A percentile compares a stretch with the other conserved stretches of the same genome.
Conservation (phyloP, 2,329 filamentous ascomycete genomes). For the Neocucurbitaria cava region DNA sequence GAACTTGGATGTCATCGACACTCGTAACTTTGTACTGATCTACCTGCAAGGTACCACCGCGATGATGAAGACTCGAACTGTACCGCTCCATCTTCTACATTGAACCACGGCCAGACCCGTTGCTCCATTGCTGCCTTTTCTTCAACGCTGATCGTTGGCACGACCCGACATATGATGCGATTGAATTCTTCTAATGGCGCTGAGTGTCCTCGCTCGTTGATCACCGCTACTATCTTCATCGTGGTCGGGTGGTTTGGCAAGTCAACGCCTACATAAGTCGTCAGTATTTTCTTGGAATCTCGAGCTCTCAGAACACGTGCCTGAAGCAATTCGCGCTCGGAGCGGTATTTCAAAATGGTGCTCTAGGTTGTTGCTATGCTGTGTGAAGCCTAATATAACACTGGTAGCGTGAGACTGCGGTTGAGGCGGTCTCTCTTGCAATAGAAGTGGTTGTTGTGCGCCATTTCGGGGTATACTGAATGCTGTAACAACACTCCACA, state of each 20-base stretch:
- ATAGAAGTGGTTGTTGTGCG: constrained; percentile 13
- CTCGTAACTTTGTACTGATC: constrained; percentile 45
- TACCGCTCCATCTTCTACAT: constrained; percentile 39
- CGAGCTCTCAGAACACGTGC: constrained; percentile 8
- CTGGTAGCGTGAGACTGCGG: background rate
- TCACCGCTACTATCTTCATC: constrained; percentile 22
- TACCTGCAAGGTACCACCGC: constrained; percentile 41
- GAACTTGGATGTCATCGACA: constrained; percentile 29
- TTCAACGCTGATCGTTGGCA: constrained; percentile 17
- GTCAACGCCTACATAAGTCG: constrained; percentile 8
- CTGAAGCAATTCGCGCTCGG: constrained; percentile 14
- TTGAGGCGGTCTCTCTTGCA: background rate
- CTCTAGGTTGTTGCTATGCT: constrained; percentile 13
- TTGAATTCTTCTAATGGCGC: constrained; percentile 22
- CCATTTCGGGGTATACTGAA: constrained; percentile 10
- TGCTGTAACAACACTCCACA: constrained; percentile 3
- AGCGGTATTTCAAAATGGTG: constrained; percentile 24
- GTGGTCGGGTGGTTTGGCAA: constrained; percentile 16
- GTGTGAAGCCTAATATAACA: constrained; percentile 23
- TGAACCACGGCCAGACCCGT: constrained; percentile 34
- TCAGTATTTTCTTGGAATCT: background rate
- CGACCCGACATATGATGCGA: constrained; percentile 25
- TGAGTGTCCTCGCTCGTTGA: constrained; percentile 17
- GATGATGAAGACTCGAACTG: constrained; percentile 33
- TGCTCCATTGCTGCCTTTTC: constrained; percentile 17